These are phyloP conservation scores for Trichoderma orchidacearum DNA, from an alignment of 495 filamentous ascomycete genomes.

Conservation along the genomic window DNA sequence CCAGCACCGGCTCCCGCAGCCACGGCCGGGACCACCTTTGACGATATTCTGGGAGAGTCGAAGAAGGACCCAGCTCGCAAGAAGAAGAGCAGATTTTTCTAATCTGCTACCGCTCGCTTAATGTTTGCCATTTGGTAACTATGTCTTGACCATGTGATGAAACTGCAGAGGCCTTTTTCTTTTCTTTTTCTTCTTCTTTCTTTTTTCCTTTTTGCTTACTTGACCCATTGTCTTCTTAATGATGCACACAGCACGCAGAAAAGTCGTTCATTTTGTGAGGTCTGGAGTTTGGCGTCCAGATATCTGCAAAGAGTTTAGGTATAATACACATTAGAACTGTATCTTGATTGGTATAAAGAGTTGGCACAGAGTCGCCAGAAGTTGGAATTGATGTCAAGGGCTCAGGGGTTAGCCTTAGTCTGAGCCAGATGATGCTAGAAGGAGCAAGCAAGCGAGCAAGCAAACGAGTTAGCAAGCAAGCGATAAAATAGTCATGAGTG, in stretches of 20 bases:
- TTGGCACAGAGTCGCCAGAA: background rate
- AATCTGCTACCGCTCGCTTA: background rate
- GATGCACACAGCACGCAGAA: too few species aligned
- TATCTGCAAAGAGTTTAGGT: too few species aligned
- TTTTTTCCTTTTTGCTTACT: background rate
- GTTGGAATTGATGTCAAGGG: background rate
- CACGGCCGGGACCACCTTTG: conserved; percentile 2
- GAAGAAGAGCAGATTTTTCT: conserved; percentile 4
- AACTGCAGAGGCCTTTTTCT: background rate
- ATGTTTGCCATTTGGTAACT: too few species aligned
- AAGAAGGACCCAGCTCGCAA: background rate
- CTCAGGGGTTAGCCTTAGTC: too few species aligned
- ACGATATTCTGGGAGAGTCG: conserved; percentile 2
- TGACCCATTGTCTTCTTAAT: too few species aligned
- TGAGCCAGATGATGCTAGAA: background rate
- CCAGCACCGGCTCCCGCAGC: background rate
- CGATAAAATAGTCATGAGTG: background rate
- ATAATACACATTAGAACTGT: background rate
- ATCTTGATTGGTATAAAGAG: background rate
- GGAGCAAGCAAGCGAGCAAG: background rate
- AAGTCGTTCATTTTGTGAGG: too few species aligned
- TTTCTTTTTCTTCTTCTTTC: background rate
- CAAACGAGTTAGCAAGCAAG: background rate
- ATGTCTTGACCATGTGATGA: background rate
- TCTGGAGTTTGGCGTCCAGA: too few species aligned